phyloP scores from a whole-genome alignment of 495 filamentous ascomycete genomes.

The Rostrohypoxylon terebratum region DNA sequence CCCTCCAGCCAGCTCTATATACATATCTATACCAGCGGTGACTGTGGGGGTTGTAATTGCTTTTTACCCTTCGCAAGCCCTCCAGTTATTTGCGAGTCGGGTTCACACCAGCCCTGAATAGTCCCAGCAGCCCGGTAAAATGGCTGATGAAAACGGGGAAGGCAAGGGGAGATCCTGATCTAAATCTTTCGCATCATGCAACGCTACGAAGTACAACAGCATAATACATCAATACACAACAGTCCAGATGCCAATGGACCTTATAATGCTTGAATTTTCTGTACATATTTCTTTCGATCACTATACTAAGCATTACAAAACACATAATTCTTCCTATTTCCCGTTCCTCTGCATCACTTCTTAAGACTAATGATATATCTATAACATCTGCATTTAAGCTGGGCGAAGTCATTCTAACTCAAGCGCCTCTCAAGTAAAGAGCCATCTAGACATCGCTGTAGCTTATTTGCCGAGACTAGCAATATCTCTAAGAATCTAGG shows the following conservation, averaged over 20 bases:
- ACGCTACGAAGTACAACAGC: slow-evolving; percentile 45
- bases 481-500: slow-evolving; percentile 26
- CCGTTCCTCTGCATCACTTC: not conserved
- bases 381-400: not conserved
- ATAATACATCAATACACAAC: slow-evolving; percentile 21
- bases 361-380: not conserved
- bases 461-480: slow-evolving; percentile 31
- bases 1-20: not conserved
- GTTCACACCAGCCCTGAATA: slow-evolving; percentile 41
- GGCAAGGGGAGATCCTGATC: slow-evolving; percentile 44
- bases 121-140: slow-evolving; percentile 56
- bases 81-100: slow-evolving; percentile 23
- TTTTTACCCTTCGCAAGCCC: slow-evolving; percentile 8
- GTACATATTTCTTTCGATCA: not conserved
- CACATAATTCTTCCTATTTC: not conserved
- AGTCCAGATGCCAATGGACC: slow-evolving; percentile 19
- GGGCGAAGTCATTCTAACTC: slow-evolving; percentile 6
- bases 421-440: slow-evolving; percentile 13
- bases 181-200: slow-evolving; percentile 50
- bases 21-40: not conserved
- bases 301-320: not conserved
- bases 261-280: not conserved
- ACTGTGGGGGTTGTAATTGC: slow-evolving; percentile 1
- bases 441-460: slow-evolving; percentile 2
- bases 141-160: slow-evolving; percentile 50